Evolutionary conservation across 805 yeast genomes (phyloP).

Genomic region (Zygosaccharomyces pseudorouxii): DNA sequence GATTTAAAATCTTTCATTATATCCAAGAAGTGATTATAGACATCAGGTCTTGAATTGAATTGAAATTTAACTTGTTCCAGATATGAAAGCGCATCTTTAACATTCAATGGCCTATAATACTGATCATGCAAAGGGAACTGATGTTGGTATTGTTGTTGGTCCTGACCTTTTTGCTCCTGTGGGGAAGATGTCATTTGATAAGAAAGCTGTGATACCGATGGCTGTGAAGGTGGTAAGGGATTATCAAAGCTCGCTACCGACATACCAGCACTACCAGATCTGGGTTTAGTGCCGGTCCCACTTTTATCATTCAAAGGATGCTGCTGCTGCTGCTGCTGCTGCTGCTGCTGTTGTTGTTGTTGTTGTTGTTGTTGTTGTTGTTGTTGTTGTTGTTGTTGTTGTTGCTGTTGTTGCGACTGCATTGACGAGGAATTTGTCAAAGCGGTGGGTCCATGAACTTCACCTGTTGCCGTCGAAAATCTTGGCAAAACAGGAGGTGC

Average conservation of each 20-base stretch:
- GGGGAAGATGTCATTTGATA: slow-evolving; percentile 9
- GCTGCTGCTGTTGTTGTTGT: neutral
- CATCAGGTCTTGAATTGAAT: slow-evolving; percentile 88
- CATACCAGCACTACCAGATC: slow-evolving; percentile 18
- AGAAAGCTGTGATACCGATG: slow-evolving; percentile 7
- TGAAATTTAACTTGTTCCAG: slow-evolving; percentile 93
- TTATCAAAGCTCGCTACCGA: slow-evolving; percentile 33
- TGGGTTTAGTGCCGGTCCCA: neutral
- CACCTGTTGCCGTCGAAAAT: slow-evolving; percentile 6
- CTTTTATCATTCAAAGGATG: slow-evolving; percentile 8
- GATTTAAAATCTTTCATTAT: slow-evolving; percentile 99
- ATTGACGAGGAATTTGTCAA: neutral
- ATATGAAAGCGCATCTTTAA: slow-evolving; percentile 91
- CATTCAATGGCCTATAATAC: slow-evolving; percentile 76
- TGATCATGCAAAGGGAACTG: slow-evolving; percentile 19
- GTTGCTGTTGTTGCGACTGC: neutral
- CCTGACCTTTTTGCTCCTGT: slow-evolving; percentile 15
- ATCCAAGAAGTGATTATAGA: slow-evolving; percentile 91
- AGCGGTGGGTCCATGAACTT: slow-evolving; percentile 1
- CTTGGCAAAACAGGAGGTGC: slow-evolving; percentile 6
- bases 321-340: neutral
- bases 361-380: neutral
- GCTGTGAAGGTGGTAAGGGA: slow-evolving; percentile 24
- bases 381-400: neutral
- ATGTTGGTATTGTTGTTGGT: slow-evolving; percentile 15